Evolutionary conservation across 192 early-diverging fungal species (phyloP), one percentile per base, ranked within the genome.

Genomic region (Umbelopsis sp.): DNA sequence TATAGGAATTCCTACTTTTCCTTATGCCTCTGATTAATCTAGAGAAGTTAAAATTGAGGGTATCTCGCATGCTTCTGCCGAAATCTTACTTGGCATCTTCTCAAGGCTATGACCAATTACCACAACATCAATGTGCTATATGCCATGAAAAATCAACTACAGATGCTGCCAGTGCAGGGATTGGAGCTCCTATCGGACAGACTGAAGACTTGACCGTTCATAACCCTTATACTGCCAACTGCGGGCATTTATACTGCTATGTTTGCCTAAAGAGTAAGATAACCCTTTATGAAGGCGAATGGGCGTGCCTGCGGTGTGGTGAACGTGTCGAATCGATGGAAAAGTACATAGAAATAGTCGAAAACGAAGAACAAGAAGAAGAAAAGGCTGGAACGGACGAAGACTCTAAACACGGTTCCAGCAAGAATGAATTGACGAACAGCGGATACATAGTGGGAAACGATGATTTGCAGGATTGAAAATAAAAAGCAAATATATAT

Each of bases 181-280:
- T 72, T 8, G 43, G 70, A 2, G 71, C 74, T 16, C 47, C 79
- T 20, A 68, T 85, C 53, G 80, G 80, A 54, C 78, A 77, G 36
- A 65, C 49, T 0, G 50, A 74, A 25, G 70, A 74, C 20, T 72
- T 69, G 31, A 75, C 77, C 11, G 77, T 90, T 12, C 80, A 80
- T n/a, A 93, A 90, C 53, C 91, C 96, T 21, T 94, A 95, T 70
- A 77, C 82, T 20, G 88, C 95, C 2, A 87, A 90, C 65, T 98
- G 96, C 73, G 92, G 91, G 0, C 95, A 98, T 59, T 50, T 84
- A 0, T 98, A 90, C 75, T 98, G 96, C 79, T 98, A 98, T 71
- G 94, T 94, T 69, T 98, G 96, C 74, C 82, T 98, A 45, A 88
- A 88, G 80, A 92, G 80, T 51, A 86, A 88, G 74, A 84, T 92